Evolutionary conservation across 345 rosid species (phyloP), one percentile per base, ranked within the genome.

Genomic region (Anacardium occidentale): DNA sequence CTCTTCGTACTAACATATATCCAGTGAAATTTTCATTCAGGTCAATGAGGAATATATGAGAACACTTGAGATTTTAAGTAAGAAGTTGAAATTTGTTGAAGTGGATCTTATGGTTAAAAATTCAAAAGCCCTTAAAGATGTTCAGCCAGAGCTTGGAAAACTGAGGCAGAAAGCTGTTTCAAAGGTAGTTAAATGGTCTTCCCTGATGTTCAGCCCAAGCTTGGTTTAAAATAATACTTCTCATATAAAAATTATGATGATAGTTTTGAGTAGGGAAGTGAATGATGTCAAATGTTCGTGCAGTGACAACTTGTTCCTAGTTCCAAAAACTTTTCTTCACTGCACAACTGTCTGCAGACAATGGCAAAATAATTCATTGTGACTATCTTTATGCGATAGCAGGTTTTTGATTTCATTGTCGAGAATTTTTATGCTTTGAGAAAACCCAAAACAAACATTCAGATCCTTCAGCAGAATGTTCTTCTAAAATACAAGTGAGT

Each of bases 361-460:
- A 54, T 58, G 6, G 9, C 25, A 18, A 0, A 24, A 51, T 9
- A 59, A 4, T 2, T 20, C 3, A 8, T 51, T 62, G 11, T 17
- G 45, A 62, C 26, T 69, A 2, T 77, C 22, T 75, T 64, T 29
- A 13, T 52, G 48, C 65, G 75, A 78, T 66, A 77, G 51, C 81
- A 95, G 99, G 94, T 91, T 62, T 95, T 89, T 88, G 98, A 95
- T 64, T 95, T 95, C 84, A 87, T 92, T 69, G 94, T 92, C 77
- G 98, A 92, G 85, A 95, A 95, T 86, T 98, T 95, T 63, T 80
- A 92, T 76, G 98, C 98, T 22, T 75, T 95, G 77, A 92, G 99
- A 79, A 95, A 95, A 83, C 99, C 99, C 57, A 95, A 95, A 88
- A 95, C 99, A 71, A 95, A 95, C 78, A 92, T 95, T 74, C 99